Conservation (phyloP, 306 rosid species). For the Vigna reflexopilosa region DNA sequence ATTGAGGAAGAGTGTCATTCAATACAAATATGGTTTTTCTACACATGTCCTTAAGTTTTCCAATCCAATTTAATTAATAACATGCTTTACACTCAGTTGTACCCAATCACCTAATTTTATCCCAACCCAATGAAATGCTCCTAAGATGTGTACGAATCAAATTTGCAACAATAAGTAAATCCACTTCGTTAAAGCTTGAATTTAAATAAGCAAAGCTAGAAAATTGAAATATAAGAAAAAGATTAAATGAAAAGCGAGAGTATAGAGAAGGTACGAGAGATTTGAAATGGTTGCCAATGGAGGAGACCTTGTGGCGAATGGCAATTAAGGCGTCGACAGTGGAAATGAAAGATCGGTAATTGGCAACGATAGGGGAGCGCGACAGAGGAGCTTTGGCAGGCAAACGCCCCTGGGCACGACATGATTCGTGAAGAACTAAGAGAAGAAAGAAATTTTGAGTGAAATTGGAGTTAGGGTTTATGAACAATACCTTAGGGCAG, state of each 20-base stretch:
- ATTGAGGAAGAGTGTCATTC: too few species aligned
- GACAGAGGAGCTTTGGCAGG: too few species aligned
- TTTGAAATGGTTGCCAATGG: constrained; percentile 50
- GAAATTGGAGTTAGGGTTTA: too few species aligned
- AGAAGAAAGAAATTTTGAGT: too few species aligned
- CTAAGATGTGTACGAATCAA: background rate
- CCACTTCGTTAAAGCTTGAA: background rate
- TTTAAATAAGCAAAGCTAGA: background rate
- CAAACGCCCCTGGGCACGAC: too few species aligned
- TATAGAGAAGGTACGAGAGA: constrained; percentile 35
- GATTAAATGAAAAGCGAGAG: background rate
- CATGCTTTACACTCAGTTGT: too few species aligned
- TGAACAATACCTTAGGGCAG: too few species aligned
- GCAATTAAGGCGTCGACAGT: constrained; percentile 90
- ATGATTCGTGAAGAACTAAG: too few species aligned
- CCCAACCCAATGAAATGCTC: background rate
- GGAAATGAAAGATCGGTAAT: constrained; percentile 87
- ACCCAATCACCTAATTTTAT: background rate
- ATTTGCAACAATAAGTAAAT: background rate
- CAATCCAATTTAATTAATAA: too few species aligned
- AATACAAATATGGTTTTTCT: too few species aligned
- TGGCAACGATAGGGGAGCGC: constrained; percentile 47
- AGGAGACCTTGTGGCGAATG: constrained; percentile 78
- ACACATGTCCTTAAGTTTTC: too few species aligned
- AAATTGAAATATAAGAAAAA: too few species aligned